These are phyloP conservation scores for Prunus fruticosa DNA, from an alignment of 306 rosid genomes.

Conservation along the genomic window DNA sequence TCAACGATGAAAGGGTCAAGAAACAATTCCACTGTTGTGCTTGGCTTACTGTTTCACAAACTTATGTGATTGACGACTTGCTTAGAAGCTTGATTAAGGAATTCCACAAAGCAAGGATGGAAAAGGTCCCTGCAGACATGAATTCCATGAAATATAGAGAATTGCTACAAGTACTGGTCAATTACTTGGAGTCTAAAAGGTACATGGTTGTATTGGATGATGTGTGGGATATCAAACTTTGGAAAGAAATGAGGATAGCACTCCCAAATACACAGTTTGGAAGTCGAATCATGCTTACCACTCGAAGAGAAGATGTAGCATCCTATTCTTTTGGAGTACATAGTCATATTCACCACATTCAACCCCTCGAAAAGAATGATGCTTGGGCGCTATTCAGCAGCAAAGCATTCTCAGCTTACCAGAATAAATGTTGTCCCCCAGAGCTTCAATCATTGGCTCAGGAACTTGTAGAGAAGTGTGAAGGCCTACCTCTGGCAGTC, in stretches of 20 bases:
- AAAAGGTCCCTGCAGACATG: conserved; percentile 7
- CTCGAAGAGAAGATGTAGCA: conserved; percentile 15
- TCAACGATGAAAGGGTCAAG: not conserved
- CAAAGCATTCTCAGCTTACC: conserved; percentile 17
- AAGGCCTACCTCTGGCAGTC: conserved; percentile 25
- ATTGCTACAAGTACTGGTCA: not conserved
- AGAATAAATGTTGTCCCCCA: not conserved
- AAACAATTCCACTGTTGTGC: not conserved
- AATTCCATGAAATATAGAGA: conserved; percentile 12
- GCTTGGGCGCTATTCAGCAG: conserved; percentile 23
- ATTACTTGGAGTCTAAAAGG: conserved; percentile 12
- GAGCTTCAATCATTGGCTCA: conserved; percentile 3
- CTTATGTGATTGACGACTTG: conserved; percentile 17
- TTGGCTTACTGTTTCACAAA: conserved; percentile 21
- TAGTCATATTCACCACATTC: conserved; percentile 1
- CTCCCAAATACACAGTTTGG: conserved; percentile 10
- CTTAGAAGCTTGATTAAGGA: conserved; percentile 20
- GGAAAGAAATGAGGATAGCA: conserved; percentile 4
- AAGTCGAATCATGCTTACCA: conserved; percentile 24
- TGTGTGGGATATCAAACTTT: conserved; percentile 20
- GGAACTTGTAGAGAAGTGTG: conserved; percentile 11
- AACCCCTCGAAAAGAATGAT: not conserved
- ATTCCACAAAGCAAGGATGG: conserved; percentile 1
- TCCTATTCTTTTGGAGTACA: conserved; percentile 4
- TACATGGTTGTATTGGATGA: conserved; percentile 8